These are phyloP conservation scores for Magnolia changhungtana DNA, from an alignment of 164 flowering plant genomes.

Conservation along the genomic window DNA sequence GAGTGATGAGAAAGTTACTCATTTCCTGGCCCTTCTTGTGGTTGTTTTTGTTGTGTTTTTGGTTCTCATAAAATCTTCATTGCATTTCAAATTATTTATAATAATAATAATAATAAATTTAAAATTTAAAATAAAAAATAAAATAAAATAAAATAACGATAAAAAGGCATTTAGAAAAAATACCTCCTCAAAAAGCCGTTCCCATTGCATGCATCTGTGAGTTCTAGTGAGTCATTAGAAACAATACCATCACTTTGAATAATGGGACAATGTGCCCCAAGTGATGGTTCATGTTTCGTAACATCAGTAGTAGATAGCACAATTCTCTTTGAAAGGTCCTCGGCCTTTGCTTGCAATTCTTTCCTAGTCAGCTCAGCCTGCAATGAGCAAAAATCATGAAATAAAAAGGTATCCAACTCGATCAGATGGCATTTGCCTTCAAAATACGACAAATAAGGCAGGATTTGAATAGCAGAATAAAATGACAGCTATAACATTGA, in stretches of 20 bases:
- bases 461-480: neutral
- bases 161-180: neutral
- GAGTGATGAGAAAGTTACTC: neutral
- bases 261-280: slow-evolving; percentile 17
- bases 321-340: slow-evolving; percentile 17
- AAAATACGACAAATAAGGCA: neutral
- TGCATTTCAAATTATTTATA: no score
- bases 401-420: neutral
- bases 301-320: slow-evolving; percentile 5
- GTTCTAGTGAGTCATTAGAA: slow-evolving; percentile 20
- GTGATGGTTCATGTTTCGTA: slow-evolving; percentile 16
- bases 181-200: slow-evolving; percentile 73
- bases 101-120: no score
- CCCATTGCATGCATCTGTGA: slow-evolving; percentile 28
- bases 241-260: slow-evolving; percentile 19
- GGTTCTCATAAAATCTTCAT: neutral
- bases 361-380: slow-evolving; percentile 36
- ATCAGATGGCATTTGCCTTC: neutral
- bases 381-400: neutral
- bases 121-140: no score
- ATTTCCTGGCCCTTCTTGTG: neutral
- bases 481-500: neutral
- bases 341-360: slow-evolving; percentile 19
- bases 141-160: neutral
- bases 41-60: neutral